A percentile compares a stretch with the other conserved stretches of the same genome.
These are phyloP conservation scores for Dacryopinax primogenitus DNA, from an alignment of 768 basidiomycete species.

Conservation along the genomic window DNA sequence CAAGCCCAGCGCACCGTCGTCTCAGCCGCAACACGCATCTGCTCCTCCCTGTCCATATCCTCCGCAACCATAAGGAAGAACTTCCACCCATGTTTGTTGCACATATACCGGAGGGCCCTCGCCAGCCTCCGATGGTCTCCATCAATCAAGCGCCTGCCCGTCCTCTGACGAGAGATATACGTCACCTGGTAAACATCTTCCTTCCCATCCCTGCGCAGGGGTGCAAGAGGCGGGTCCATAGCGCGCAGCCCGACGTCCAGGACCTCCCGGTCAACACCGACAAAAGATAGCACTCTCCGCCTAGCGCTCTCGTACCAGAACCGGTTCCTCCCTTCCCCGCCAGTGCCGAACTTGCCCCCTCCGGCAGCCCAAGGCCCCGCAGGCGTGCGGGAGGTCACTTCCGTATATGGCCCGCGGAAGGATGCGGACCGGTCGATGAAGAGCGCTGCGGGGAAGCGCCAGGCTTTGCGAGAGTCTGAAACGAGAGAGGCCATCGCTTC, in stretches of 20 bases:
- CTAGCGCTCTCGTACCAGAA: conserved; percentile 71
- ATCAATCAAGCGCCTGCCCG: conserved; percentile 29
- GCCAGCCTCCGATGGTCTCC: conserved; percentile 46
- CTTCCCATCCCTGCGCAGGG: not conserved
- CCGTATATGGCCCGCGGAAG: conserved; percentile 39
- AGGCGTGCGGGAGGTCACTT: conserved; percentile 38
- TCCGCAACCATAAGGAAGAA: conserved; percentile 51
- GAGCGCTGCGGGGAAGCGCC: conserved; percentile 57
- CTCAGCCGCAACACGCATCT: conserved; percentile 47
- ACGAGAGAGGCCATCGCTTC: not conserved
- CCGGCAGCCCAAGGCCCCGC: conserved; percentile 59
- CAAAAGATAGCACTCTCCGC: conserved; percentile 51
- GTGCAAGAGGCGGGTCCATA: not conserved
- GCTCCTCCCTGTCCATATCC: conserved; percentile 58
- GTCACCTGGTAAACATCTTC: conserved; percentile 45
- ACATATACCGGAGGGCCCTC: conserved; percentile 32
- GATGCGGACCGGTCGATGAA: conserved; percentile 69
- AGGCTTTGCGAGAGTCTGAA: conserved; percentile 21
- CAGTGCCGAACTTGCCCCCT: conserved; percentile 44
- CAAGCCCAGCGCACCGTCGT: conserved; percentile 55
- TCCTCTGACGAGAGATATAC: conserved; percentile 56
- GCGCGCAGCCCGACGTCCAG: conserved; percentile 16
- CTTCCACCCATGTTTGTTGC: conserved; percentile 41
- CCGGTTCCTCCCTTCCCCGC: conserved; percentile 19
- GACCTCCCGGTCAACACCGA: conserved; percentile 34